Conservation (phyloP, 2,329 filamentous ascomycete genomes). For the Exophiala spinifera region DNA sequence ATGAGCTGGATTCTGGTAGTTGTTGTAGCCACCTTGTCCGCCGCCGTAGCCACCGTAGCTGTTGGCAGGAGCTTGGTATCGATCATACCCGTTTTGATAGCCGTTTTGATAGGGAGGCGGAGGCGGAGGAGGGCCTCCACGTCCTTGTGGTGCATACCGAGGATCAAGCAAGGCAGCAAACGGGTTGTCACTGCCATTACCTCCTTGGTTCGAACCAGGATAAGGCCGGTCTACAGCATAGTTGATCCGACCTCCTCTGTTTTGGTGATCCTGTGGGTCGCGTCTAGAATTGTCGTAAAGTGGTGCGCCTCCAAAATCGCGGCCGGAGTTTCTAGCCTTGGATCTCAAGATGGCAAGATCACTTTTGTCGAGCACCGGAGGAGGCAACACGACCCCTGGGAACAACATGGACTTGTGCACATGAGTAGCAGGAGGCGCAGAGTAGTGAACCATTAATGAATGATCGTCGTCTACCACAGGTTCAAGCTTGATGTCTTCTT, state of each 20-base stretch:
- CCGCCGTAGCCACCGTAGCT: conserved; percentile 15
- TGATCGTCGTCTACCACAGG: conserved; percentile 76
- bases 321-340: conserved; percentile 63
- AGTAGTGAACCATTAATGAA: conserved; percentile 83
- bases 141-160: conserved; percentile 39
- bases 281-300: conserved; percentile 48
- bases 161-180: conserved; percentile 49
- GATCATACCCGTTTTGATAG: conserved; percentile 30
- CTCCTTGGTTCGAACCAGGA: conserved; percentile 13
- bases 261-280: conserved; percentile 28
- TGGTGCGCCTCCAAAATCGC: conserved; percentile 67
- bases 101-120: conserved; percentile 20
- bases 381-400: conserved; percentile 71
- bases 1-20: conserved; percentile 31
- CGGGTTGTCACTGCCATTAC: conserved; percentile 37
- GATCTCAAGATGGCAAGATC: conserved; percentile 72
- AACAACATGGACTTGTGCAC: conserved; percentile 93
- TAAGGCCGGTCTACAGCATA: conserved; percentile 43
- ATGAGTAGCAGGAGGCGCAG: conserved; percentile 69
- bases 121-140: conserved; percentile 36
- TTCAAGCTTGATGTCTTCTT: conserved; percentile 66
- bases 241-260: conserved; percentile 48
- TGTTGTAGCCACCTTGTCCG: conserved; percentile 26
- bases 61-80: conserved; percentile 7
- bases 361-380: conserved; percentile 67